Base-by-base conservation (phyloP, 2,329 filamentous ascomycete genomes). In the Davidsoniella eucalypti region DNA sequence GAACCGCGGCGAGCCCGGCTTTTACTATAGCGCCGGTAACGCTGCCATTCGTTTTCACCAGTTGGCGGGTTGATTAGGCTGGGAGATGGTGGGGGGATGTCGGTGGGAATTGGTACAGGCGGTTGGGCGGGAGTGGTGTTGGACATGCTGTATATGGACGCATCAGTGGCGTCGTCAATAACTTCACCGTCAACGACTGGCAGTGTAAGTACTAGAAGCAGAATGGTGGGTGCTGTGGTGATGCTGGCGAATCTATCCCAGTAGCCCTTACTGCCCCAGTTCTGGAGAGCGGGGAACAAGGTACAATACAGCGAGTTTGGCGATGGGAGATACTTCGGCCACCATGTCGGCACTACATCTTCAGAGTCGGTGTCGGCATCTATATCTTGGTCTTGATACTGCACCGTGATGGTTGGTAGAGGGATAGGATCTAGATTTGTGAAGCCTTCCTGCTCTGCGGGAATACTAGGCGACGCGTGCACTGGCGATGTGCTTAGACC, bases 221-320 rank as follows among this genome's bases (percentile, higher is more conserved):
- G 85, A 37, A 98, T 87, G 57, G 84, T 93, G 1, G 88, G 85
- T n/a, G 87, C 81, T 6, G 88, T 88, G 37, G 93, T 72, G 9
- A 92, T 58, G 40, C 87, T 90, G 44, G 95, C 67, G 42, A 87
- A 66, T 59, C 84, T 87, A 58, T 90, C 88, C 78, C 81, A 87
- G n/a, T 82, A 64, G n/a, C 70, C 78, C 64, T 95, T 96, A 25
- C 83, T 76, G 41, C 65, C 69, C 87, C 90, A 98, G 23, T 75
- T 80, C 55, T 80, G 81, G 26, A 98, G 65, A 0, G 90, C 95
- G 1, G 92, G 92, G 57, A 96, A 94, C 0, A 98, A 65, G 0
- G 84, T 88, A 14, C 77, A 50, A 73, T 14, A 79, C 63, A 12
- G 96, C 68, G 6, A 82, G 66, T 51, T 83, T 72, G 2, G 87